Percentiles rank a stretch among this genome's conserved stretches.
These are phyloP conservation scores for Imleria badia DNA, from an alignment of 768 basidiomycete genomes.

Conservation along the genomic window DNA sequence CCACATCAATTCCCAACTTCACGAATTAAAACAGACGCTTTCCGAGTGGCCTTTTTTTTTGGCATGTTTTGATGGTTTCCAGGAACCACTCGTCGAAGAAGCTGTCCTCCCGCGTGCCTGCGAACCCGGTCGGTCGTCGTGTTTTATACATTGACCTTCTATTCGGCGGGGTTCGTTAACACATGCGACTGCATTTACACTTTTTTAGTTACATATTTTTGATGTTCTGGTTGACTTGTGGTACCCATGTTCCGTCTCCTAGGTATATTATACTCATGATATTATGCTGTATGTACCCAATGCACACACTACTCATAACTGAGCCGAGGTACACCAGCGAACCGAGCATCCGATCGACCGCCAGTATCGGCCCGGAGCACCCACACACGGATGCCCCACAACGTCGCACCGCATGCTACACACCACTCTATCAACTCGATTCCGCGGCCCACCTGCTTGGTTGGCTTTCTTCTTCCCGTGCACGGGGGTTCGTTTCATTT, in stretches of 20 bases:
- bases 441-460: too few species aligned
- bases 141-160: neutral
- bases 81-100: constrained; percentile 14
- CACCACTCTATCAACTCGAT: neutral
- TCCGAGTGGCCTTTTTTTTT: neutral
- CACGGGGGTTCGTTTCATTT: neutral
- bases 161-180: constrained; percentile 2
- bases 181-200: neutral
- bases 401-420: neutral
- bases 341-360: too few species aligned
- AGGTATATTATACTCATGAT: constrained; percentile 4
- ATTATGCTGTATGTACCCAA: constrained; percentile 2
- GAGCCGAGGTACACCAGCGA: neutral
- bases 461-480: too few species aligned
- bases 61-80: constrained; percentile 21
- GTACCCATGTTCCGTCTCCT: neutral
- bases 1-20: neutral
- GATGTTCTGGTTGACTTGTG: neutral
- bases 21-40: neutral
- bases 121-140: neutral
- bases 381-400: neutral
- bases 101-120: neutral
- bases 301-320: neutral
- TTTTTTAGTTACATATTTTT: neutral
- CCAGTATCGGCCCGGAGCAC: neutral